Base-by-base conservation (phyloP, 768 basidiomycete genomes). In the Xerocomellus intermedius region DNA sequence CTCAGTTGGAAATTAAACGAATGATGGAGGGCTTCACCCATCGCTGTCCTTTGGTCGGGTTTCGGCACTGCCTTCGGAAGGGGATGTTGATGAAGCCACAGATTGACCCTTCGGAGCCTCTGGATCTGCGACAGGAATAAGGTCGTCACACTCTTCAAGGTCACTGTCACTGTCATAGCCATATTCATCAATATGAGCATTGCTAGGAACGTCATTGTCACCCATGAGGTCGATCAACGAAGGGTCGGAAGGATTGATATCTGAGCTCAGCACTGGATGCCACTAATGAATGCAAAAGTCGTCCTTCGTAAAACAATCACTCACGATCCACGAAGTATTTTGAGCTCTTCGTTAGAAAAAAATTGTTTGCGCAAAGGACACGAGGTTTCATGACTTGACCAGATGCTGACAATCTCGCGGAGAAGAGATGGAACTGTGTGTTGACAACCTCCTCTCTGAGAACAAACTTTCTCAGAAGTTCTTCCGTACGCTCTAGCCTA, bases 111-210 rank as follows among this genome's bases (percentile, higher is more conserved):
- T 43, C 6, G 19, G 2, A 5, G 21, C 22, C 13, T 56, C 24
- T 7, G n/a, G 5, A 13, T 53, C 13, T 22, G 8, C 39, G 16
- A 48, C 22, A 46, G 35, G 42, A 32, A 36, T 24, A 9, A 28
- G 42, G 1, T 61, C 56, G 1, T 55, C 19, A 4, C 63, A 61
- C 7, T 72, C 69, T 19, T 73, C 73, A 24, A 74, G 65, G 39
- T 73, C 73, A 14, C 73, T 74, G 52, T 74, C 73, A 17, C 67
- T 70, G 33, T 32, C 63, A 43, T 71, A 74, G 8, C 62, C 72
- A 47, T 72, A 70, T 8, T 68, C 68, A 7, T 60, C 62, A 3
- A 62, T 53, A 10, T 7, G 30, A 42, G 32, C 32, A 22, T 41
- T 14, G 9, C 22, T 45, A 14, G 58, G 58, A 14, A 67, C 53